Evolutionary conservation across 2,329 filamentous ascomycete genomes (phyloP).

Genomic region (Cladosporium sp.): DNA sequence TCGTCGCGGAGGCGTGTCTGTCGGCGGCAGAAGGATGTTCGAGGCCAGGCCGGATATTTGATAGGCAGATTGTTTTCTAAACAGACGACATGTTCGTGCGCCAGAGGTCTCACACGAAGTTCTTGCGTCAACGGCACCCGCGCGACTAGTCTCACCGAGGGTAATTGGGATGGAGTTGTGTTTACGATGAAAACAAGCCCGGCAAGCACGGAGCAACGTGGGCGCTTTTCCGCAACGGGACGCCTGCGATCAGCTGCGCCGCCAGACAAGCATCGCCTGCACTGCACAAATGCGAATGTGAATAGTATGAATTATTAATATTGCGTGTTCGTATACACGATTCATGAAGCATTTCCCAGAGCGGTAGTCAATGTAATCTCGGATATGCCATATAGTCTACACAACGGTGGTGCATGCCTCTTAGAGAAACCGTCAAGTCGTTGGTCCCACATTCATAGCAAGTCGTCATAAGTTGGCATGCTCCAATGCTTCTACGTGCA

Average conservation of each 20-base stretch:
- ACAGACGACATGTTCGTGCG: slow-evolving; percentile 13
- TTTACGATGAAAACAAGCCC: slow-evolving; percentile 4
- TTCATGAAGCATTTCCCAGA: no score
- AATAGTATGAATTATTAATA: no score
- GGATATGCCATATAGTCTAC: no score
- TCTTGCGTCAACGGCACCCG: slow-evolving; percentile 7
- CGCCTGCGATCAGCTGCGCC: neutral
- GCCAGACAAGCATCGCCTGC: neutral
- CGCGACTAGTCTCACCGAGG: slow-evolving; percentile 9
- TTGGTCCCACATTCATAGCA: no score
- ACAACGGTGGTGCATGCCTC: no score
- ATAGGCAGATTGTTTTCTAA: slow-evolving; percentile 10
- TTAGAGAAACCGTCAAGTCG: no score
- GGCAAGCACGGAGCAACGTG: neutral
- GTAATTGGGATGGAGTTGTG: slow-evolving; percentile 8
- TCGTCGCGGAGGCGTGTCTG: slow-evolving; percentile 4
- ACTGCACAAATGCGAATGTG: no score
- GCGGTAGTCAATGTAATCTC: no score
- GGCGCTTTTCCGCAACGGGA: neutral
- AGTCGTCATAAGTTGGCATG: no score
- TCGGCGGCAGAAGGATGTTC: neutral
- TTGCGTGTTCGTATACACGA: no score
- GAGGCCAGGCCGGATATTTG: slow-evolving; percentile 8
- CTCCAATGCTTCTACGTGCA: no score
- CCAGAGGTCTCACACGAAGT: slow-evolving; percentile 12